Evolutionary conservation across 805 yeast genomes (phyloP).

Genomic region (Ogataea thermomethanolica): DNA sequence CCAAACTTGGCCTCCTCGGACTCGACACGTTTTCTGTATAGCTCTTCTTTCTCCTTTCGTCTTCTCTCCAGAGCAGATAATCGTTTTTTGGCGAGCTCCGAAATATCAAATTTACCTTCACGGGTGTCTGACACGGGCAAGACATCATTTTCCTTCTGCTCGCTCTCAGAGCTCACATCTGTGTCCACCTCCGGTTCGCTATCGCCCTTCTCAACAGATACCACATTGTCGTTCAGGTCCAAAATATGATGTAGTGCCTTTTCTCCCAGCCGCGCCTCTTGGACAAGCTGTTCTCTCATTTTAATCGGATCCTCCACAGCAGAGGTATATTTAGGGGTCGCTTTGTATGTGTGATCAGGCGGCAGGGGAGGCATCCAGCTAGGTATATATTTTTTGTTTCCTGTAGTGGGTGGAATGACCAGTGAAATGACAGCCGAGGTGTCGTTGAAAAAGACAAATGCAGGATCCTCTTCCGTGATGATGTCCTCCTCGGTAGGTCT

Average conservation of each 20-base stretch:
- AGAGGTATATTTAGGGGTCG: conserved; percentile 65
- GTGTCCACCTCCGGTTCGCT: conserved; percentile 18
- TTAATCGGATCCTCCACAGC: conserved; percentile 66
- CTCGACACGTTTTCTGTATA: conserved; percentile 30
- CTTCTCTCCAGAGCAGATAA: conserved; percentile 35
- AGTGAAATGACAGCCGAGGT: conserved; percentile 45
- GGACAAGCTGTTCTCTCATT: conserved; percentile 67
- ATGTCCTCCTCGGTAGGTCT: conserved; percentile 24
- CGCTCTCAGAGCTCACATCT: conserved; percentile 9
- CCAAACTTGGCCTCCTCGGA: conserved; percentile 34
- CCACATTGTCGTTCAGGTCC: conserved; percentile 19
- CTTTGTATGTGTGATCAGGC: conserved; percentile 87
- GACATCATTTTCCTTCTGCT: conserved; percentile 3
- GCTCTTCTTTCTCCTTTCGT: conserved; percentile 32
- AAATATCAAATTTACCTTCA: conserved; percentile 46
- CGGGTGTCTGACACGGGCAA: conserved; percentile 7
- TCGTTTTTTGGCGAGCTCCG: conserved; percentile 52
- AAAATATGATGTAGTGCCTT: conserved; percentile 62
- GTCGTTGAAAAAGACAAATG: conserved; percentile 52
- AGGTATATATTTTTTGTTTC: conserved; percentile 51
- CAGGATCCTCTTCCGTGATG: conserved; percentile 39
- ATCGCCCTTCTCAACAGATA: conserved; percentile 10
- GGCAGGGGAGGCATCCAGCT: conserved; percentile 84
- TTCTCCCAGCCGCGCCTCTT: conserved; percentile 80
- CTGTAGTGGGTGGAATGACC: conserved; percentile 51